These are phyloP conservation scores for Pythium plurisporium DNA, from an alignment of 352 stramenopile species.

Conservation along the genomic window DNA sequence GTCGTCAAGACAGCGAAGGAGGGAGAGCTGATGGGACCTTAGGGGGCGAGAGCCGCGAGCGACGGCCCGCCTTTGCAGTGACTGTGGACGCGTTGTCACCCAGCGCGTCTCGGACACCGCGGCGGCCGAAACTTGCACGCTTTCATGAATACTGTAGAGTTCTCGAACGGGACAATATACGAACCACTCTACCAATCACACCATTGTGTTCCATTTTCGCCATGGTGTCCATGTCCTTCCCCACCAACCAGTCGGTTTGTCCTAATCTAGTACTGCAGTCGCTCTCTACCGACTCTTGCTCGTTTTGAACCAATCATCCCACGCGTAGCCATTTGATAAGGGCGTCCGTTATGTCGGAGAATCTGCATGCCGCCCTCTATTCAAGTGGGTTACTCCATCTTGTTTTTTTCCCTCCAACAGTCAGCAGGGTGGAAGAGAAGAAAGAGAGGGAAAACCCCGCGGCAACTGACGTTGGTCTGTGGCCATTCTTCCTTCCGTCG, in stretches of 20 bases:
- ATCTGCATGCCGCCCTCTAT: constrained; percentile 5
- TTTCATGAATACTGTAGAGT: constrained; percentile 27
- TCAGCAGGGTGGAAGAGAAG: constrained; percentile 7
- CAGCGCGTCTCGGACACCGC: constrained; percentile 1
- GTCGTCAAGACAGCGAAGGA: background rate
- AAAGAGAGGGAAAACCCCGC: background rate
- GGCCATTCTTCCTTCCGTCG: too few species aligned
- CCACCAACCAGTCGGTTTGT: too few species aligned
- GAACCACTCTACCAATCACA: constrained; percentile 22
- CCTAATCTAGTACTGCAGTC: too few species aligned
- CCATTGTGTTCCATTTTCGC: background rate
- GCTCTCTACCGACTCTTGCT: too few species aligned
- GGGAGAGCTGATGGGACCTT: too few species aligned
- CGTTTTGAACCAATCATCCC: constrained; percentile 18
- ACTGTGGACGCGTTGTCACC: too few species aligned
- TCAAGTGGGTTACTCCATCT: constrained; percentile 3
- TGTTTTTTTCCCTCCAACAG: background rate
- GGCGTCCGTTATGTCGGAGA: constrained; percentile 13
- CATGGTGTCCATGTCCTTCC: background rate
- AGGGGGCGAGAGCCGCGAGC: constrained; percentile 14
- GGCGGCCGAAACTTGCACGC: background rate
- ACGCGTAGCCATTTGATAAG: background rate
- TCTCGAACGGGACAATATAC: constrained; percentile 32
- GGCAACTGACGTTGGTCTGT: too few species aligned
- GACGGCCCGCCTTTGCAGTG: constrained; percentile 1